Evolutionary conservation across 129 eudicot genomes (phyloP), one percentile per base, ranked within the genome.

Genomic region (Helianthus tuberosus): DNA sequence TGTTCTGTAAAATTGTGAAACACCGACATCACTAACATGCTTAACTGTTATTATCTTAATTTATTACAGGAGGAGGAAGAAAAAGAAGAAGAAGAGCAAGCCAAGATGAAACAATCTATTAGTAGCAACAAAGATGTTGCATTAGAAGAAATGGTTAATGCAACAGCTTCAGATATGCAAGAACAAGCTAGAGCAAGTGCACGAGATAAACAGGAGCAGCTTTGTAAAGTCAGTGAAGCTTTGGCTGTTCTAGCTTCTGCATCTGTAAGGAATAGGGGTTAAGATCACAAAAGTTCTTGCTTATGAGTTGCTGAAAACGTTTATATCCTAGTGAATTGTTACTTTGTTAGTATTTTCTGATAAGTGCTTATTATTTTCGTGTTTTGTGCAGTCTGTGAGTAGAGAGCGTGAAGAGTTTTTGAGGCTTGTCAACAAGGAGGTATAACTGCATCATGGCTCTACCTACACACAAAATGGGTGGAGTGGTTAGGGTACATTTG

Each of bases 171-270:
- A 73, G 97, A 93, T 72, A 82, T 82, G 73, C 89, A 84, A 74
- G 88, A 89, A 68, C 88, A 79, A 79, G 89, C 87, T 39, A 76
- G 86, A 80, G 91, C 85, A 74, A 81, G 77, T 62, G 79, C 89
- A 25, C 52, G 74, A 73, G 98, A 94, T 62, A 90, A 94, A 83
- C 91, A 88, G 72, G 97, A 94, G 73, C 91, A 94, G 72, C 96
- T 94, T 55, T 88, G 91, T 78, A 84, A 94, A 86, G 84, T 94
- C 79, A 94, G 98, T 76, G 96, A 90, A 79, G 98, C 98, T 57
- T 78, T 94, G 79, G 96, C 97, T 79, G 97, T 94, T 81, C 82
- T 94, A 80, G 91, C 98, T 77, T 90, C 98, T 73, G 97, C 97
- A 64, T 94, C 98, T 36, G 98, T 94, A 77, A 81, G 91, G 61